Conservation (phyloP, 495 filamentous ascomycete species). For the Podospora australis region DNA sequence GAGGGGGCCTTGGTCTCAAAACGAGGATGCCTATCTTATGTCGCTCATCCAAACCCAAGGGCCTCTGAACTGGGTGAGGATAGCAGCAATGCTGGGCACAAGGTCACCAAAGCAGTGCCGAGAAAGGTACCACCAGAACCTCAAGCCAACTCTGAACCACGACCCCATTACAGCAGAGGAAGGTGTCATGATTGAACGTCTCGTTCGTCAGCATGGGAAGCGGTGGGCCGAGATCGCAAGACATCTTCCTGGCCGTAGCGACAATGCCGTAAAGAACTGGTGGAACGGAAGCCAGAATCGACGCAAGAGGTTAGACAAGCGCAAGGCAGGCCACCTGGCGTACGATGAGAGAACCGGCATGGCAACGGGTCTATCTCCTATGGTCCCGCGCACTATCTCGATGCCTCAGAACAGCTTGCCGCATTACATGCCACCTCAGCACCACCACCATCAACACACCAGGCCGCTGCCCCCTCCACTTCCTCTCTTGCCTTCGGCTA, state of each 20-base stretch:
- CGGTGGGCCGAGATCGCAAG: conserved; percentile 95
- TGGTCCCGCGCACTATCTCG: conserved; percentile 5
- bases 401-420: not conserved
- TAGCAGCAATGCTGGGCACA: conserved; percentile 67
- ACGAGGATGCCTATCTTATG: conserved; percentile 69
- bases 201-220: conserved; percentile 80
- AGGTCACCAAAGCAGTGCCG: conserved; percentile 93
- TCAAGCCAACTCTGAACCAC: conserved; percentile 86
- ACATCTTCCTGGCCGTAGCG: conserved; percentile 77
- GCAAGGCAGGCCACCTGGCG: conserved; percentile 8
- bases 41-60: conserved; percentile 70
- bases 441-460: not conserved
- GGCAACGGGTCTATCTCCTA: not conserved
- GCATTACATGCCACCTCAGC: not conserved
- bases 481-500: conserved; percentile 17
- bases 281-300: conserved; percentile 96
- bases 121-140: conserved; percentile 91
- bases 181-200: conserved; percentile 69
- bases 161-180: conserved; percentile 90
- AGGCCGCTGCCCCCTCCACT: conserved; percentile 11
- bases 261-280: conserved; percentile 99
- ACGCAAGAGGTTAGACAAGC: conserved; percentile 31
- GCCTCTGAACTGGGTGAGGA: conserved; percentile 87
- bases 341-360: not conserved
- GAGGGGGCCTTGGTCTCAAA: conserved; percentile 76